phyloP scores from a whole-genome alignment of 495 filamentous ascomycete genomes.

The Ramalina intermedia region DNA sequence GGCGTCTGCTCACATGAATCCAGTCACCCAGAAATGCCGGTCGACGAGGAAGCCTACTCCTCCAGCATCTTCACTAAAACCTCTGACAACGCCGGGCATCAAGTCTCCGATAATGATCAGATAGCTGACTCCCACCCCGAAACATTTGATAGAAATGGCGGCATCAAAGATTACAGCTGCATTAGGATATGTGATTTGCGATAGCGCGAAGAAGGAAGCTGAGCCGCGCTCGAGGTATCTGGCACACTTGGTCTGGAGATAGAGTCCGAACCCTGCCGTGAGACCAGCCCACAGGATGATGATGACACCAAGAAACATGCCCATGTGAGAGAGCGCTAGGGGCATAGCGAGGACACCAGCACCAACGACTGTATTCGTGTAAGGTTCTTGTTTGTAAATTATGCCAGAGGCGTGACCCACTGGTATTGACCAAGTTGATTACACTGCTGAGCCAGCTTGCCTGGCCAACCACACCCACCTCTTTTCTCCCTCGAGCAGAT shows the following conservation, averaged over 20 bases:
- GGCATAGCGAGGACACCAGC: slow-evolving; percentile 94
- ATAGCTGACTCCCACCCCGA: slow-evolving; percentile 91
- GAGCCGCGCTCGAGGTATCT: slow-evolving; percentile 77
- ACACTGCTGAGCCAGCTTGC: slow-evolving; percentile 85
- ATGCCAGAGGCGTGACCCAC: slow-evolving; percentile 27
- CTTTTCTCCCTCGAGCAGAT: slow-evolving; percentile 34
- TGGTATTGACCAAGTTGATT: slow-evolving; percentile 92
- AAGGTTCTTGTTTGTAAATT: background rate
- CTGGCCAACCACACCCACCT: slow-evolving; percentile 41
- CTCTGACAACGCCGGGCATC: slow-evolving; percentile 86
- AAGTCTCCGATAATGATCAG: slow-evolving; percentile 97
- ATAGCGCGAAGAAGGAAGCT: slow-evolving; percentile 79
- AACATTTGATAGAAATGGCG: slow-evolving; percentile 95
- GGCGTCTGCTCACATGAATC: slow-evolving; percentile 55
- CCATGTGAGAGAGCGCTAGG: slow-evolving; percentile 82
- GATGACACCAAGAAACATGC: slow-evolving; percentile 62
- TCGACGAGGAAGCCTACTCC: slow-evolving; percentile 62
- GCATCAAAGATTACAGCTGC: slow-evolving; percentile 91
- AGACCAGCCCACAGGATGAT: slow-evolving; percentile 84
- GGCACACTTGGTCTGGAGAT: slow-evolving; percentile 84
- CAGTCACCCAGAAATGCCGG: slow-evolving; percentile 95
- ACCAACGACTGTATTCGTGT: slow-evolving; percentile 55
- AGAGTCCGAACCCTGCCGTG: slow-evolving; percentile 83
- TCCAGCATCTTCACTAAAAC: slow-evolving; percentile 48
- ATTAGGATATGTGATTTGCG: slow-evolving; percentile 92